Evolutionary conservation across 371 early-diverging fungal genomes (phyloP).

Genomic region (Rhizopus stolonifer): DNA sequence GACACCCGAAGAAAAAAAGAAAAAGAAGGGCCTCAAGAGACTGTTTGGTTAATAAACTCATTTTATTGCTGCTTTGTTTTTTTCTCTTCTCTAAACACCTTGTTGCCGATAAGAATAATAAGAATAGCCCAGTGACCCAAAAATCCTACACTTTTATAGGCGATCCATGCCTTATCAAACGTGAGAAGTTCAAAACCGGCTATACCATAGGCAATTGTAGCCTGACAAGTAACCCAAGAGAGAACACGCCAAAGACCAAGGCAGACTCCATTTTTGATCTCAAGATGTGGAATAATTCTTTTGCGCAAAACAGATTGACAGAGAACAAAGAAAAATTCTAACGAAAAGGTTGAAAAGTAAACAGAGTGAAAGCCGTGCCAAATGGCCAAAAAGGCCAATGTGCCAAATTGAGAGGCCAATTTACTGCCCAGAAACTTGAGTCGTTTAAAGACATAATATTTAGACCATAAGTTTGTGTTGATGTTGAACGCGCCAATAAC

Average conservation of each 20-base stretch:
- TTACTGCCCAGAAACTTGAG: conserved; percentile 68
- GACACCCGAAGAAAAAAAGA: conserved; percentile 42
- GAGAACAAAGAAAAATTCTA: conserved; percentile 64
- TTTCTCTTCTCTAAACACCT: conserved; percentile 10
- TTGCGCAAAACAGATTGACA: conserved; percentile 24
- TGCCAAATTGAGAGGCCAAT: conserved; percentile 56
- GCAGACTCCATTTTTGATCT: conserved; percentile 20
- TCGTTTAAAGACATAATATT: conserved; percentile 73
- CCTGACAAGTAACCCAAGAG: conserved; percentile 35
- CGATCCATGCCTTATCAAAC: conserved; percentile 28
- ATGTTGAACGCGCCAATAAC: conserved; percentile 69
- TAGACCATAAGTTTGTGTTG: conserved; percentile 76
- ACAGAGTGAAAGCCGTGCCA: conserved; percentile 76
- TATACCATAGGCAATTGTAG: conserved; percentile 32
- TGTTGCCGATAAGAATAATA: conserved; percentile 24
- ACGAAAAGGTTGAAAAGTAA: conserved; percentile 62
- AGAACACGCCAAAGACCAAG: conserved; percentile 27
- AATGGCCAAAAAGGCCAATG: conserved; percentile 67
- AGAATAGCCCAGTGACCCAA: conserved; percentile 37
- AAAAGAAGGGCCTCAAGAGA: conserved; percentile 43
- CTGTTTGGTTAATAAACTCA: conserved; percentile 29
- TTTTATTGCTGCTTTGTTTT: conserved; percentile 1
- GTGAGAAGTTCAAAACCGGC: conserved; percentile 46
- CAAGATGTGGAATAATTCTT: conserved; percentile 26
- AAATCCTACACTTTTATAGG: conserved; percentile 47